Evolutionary conservation across 768 basidiomycete genomes (phyloP).

Genomic region (Leccinum barrowsii): DNA sequence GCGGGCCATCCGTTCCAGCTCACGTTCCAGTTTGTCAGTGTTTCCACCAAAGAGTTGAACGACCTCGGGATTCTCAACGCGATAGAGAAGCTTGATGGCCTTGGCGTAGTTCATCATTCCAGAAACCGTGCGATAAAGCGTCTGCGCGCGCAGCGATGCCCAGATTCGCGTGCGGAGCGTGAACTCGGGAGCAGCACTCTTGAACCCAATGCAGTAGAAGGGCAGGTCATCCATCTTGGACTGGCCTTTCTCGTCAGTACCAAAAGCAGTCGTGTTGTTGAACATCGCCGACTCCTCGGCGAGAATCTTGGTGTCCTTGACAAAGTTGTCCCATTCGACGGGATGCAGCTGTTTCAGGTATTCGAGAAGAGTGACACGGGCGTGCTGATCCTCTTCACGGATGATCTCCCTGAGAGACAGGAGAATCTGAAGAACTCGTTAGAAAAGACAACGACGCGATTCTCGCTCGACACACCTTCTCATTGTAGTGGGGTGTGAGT

Average conservation of each 20-base stretch:
- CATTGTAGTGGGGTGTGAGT: conserved; percentile 95
- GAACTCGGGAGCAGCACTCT: conserved; percentile 96
- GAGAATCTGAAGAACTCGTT: conserved; percentile 59
- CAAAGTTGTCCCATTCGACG: conserved; percentile 99
- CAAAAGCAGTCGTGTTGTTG: conserved; percentile 71
- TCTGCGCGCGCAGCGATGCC: conserved; percentile 98
- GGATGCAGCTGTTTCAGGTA: conserved; percentile 98
- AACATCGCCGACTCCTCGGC: conserved; percentile 92
- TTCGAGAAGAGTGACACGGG: conserved; percentile 94
- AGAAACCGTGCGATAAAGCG: conserved; percentile 96
- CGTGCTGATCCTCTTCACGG: conserved; percentile 95
- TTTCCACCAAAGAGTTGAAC: conserved; percentile 97
- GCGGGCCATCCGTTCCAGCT: conserved; percentile 95
- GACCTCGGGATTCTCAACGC: conserved; percentile 98
- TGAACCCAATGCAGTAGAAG: conserved; percentile 98
- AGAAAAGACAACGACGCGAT: not conserved
- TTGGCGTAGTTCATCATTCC: conserved; percentile 99
- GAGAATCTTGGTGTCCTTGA: conserved; percentile 98
- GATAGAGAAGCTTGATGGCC: conserved; percentile 98
- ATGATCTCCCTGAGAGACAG: conserved; percentile 97
- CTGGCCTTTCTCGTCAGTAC: conserved; percentile 75
- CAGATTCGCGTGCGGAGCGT: conserved; percentile 98
- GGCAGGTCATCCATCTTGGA: conserved; percentile 90
- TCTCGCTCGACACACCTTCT: conserved; percentile 62
- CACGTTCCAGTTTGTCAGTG: conserved; percentile 93